These are phyloP conservation scores for Lyophyllum shimeji DNA, from an alignment of 768 basidiomycete genomes.

Conservation along the genomic window DNA sequence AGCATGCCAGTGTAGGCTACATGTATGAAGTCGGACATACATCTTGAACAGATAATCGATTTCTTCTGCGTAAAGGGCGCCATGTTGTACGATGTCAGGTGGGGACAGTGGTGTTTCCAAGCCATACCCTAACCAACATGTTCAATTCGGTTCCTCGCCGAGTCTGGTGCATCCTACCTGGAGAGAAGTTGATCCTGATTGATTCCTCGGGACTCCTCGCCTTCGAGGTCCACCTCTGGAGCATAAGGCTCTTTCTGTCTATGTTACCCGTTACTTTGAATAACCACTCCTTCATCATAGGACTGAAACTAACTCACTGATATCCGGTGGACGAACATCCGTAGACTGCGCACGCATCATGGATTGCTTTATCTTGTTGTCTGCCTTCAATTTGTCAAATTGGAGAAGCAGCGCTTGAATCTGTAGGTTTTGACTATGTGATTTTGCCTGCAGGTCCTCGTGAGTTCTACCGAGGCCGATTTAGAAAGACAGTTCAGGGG, in stretches of 20 bases:
- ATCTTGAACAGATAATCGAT: constrained; percentile 51
- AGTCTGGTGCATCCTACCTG: constrained; percentile 23
- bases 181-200: constrained; percentile 31
- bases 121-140: background rate
- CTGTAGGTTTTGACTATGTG: constrained; percentile 43
- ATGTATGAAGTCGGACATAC: constrained; percentile 30
- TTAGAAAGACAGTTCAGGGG: background rate
- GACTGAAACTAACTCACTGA: constrained; percentile 1
- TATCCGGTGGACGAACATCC: constrained; percentile 6
- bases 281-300: background rate
- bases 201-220: constrained; percentile 38
- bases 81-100: constrained; percentile 48
- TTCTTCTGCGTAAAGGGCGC: constrained; percentile 49
- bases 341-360: constrained; percentile 30
- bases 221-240: constrained; percentile 18
- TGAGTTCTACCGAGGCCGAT: constrained; percentile 41
- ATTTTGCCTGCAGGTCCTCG: constrained; percentile 49
- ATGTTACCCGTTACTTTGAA: background rate
- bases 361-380: constrained; percentile 41
- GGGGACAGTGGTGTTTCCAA: constrained; percentile 19
- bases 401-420: constrained; percentile 44
- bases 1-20: background rate
- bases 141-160: background rate
- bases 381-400: constrained; percentile 40
- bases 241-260: constrained; percentile 13